Evolutionary conservation across 768 basidiomycete species (phyloP), one percentile per base, ranked within the genome.

Genomic region (Auriscalpium vulgare): DNA sequence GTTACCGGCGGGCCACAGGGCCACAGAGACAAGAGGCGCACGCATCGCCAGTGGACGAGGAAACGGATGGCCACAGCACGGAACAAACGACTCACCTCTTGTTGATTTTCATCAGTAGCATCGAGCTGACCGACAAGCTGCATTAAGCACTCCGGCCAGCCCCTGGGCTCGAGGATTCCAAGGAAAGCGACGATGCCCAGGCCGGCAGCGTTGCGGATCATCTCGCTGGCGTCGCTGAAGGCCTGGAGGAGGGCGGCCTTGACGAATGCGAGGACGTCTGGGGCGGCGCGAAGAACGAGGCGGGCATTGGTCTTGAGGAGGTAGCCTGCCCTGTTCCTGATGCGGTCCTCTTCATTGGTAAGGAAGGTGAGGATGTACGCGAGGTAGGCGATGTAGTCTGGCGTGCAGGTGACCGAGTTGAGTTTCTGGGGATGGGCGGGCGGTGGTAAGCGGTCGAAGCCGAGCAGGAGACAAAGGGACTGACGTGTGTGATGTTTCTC

Each of bases 341-440:
- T 92, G 50, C 89, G 87, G 68, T 92, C 93, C 67, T 94, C 88
- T 73, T 97, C 93, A 58, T 82, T 77, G 2, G 85, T 78, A 76
- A 90, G 74, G 47, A 79, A 77, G 56, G 87, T 84, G 60, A 98
- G 83, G 74, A 97, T 94, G 69, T 95, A 91, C 19, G 89, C 89
- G 60, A 99, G 85, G 80, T 99, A 98, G 56, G 88, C 94, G 58
- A 93, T 86, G 70, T 97, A 98, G 71, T 97, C 93, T 47, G 94
- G 90, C 60, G 87, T 85, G 65, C 85, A 84, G 67, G 90, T 87
- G 71, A 91, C 92, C 59, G 75, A 79, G 70, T 89, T 91, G 61
- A 94, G 79, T 88, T 91, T 91, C 90, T 93, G 40, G 59, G 47
- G 53, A 55, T 56, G 44, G 60, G 52, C 61, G 65, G 62, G 57